Percentiles rank a stretch among this genome's conserved stretches.
phyloP scores from a whole-genome alignment of 495 filamentous ascomycete genomes.

The Articulospora tetracladia region DNA sequence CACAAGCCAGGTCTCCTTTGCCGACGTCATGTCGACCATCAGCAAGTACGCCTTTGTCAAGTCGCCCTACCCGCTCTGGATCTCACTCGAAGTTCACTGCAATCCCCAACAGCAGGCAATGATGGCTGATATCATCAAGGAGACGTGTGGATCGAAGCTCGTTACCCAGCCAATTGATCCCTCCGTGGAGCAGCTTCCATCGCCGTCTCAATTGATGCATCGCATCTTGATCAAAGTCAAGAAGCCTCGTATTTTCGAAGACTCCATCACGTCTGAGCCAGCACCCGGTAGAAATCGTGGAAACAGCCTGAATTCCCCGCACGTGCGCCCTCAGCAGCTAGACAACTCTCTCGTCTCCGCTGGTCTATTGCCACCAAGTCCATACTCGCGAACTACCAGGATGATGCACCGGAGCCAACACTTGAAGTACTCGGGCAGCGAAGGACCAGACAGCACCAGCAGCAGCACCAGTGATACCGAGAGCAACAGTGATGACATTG shows the following conservation, averaged over 20 bases:
- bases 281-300: constrained; percentile 56
- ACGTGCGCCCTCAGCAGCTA: constrained; percentile 49
- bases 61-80: constrained; percentile 79
- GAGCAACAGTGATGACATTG: constrained; percentile 48
- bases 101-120: constrained; percentile 71
- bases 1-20: constrained; percentile 81
- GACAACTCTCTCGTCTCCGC: constrained; percentile 51
- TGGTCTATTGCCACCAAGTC: constrained; percentile 55
- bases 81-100: constrained; percentile 96
- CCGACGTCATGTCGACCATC: constrained; percentile 87
- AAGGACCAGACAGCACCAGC: constrained; percentile 42
- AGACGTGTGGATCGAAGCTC: constrained; percentile 73
- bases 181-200: constrained; percentile 64
- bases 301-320: constrained; percentile 77
- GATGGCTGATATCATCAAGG: constrained; percentile 90
- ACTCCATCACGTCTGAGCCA: constrained; percentile 34
- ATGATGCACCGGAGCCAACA: constrained; percentile 13
- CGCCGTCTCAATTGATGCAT: constrained; percentile 77
- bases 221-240: constrained; percentile 95
- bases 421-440: constrained; percentile 18
- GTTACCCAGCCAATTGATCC: constrained; percentile 68
- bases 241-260: constrained; percentile 43
- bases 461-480: constrained; percentile 57
- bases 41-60: constrained; percentile 86
- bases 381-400: constrained; percentile 32